A percentile compares a stretch with the other conserved stretches of the same genome.
phyloP scores from a whole-genome alignment of 1,284 basidiomycete genomes.

The Austroboletus olivaceoglutinosus region DNA sequence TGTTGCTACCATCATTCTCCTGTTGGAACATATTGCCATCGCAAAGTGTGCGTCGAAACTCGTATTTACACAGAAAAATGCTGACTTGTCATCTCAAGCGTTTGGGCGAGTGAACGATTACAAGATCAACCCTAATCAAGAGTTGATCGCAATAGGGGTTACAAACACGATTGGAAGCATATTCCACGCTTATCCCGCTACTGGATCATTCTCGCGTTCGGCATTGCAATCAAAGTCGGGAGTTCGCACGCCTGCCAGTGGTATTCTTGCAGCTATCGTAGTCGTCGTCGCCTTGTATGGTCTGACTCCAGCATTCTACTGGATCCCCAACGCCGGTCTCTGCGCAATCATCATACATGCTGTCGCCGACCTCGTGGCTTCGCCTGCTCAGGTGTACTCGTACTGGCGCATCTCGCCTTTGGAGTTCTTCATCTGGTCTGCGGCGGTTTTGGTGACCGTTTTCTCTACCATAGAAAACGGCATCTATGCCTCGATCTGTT shows the following conservation, averaged over 20 bases:
- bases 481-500: conserved; percentile 87
- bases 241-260: conserved; percentile 91
- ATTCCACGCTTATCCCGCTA: conserved; percentile 94
- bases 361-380: conserved; percentile 88
- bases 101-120: conserved; percentile 97
- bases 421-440: conserved; percentile 89
- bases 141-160: conserved; percentile 97
- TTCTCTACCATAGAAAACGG: conserved; percentile 92
- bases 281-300: conserved; percentile 95
- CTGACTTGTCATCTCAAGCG: conserved; percentile 46
- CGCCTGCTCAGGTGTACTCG: conserved; percentile 82
- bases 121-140: conserved; percentile 97
- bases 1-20: conserved; percentile 90
- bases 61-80: not conserved
- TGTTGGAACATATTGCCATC: conserved; percentile 97
- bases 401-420: conserved; percentile 95
- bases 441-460: conserved; percentile 85
- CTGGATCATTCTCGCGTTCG: conserved; percentile 96
- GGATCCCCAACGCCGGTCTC: conserved; percentile 78
- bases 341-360: conserved; percentile 96
- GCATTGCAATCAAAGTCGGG: conserved; percentile 96
- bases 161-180: conserved; percentile 83
- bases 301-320: conserved; percentile 86
- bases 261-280: conserved; percentile 83
- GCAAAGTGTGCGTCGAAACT: conserved; percentile 63